Evolutionary conservation across 495 filamentous ascomycete genomes (phyloP).

Genomic region (Talaromyces proteolyticus): DNA sequence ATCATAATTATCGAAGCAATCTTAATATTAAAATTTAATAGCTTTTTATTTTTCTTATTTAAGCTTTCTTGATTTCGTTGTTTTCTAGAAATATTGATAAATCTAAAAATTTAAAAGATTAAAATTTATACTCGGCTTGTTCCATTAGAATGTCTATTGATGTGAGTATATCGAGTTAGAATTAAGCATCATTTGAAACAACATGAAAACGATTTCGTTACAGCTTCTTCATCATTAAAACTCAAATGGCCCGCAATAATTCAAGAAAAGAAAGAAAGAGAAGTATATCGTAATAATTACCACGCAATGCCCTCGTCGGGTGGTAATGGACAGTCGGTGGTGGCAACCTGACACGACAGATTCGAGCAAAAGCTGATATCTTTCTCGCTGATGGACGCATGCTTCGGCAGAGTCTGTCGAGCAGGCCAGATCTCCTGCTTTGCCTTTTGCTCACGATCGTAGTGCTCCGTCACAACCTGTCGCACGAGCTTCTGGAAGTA

Average conservation of each 20-base stretch:
- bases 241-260: not conserved
- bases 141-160: no score
- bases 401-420: constrained; percentile 26
- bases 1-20: no score
- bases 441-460: constrained; percentile 30
- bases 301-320: not conserved
- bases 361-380: constrained; percentile 35
- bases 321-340: constrained; percentile 7
- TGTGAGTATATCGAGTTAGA: no score
- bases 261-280: not conserved
- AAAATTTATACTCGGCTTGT: no score
- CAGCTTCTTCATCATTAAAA: no score
- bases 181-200: no score
- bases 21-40: no score
- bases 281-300: not conserved
- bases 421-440: constrained; percentile 44
- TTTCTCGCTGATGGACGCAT: constrained; percentile 21
- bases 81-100: no score
- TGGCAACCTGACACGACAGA: constrained; percentile 13
- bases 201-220: no score
- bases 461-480: constrained; percentile 31
- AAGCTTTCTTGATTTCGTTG: no score
- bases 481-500: constrained; percentile 40
- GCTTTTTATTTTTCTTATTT: no score
- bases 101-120: no score